These are phyloP conservation scores for Leptographium galeiforme DNA, from an alignment of 2,329 filamentous ascomycete species.

Conservation along the genomic window DNA sequence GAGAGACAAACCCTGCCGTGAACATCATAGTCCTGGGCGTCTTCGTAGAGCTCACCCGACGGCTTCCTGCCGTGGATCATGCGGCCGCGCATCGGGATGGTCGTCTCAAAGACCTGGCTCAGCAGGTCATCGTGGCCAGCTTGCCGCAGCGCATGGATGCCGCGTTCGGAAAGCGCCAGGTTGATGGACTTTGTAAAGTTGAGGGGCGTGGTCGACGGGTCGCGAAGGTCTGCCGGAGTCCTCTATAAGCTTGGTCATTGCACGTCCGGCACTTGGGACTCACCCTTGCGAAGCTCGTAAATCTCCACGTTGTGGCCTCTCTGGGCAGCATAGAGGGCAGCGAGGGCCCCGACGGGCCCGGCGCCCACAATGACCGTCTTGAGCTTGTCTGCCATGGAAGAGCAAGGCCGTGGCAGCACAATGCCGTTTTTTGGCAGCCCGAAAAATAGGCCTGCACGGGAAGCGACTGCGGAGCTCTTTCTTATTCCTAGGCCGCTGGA, in stretches of 20 bases:
- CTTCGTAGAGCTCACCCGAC: slow-evolving; percentile 56
- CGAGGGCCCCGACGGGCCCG: slow-evolving; percentile 83
- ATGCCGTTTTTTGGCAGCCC: neutral
- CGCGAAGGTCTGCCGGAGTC: slow-evolving; percentile 57
- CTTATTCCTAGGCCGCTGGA: too few species aligned
- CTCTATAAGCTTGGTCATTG: too few species aligned
- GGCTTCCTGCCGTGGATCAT: slow-evolving; percentile 77
- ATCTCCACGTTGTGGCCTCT: slow-evolving; percentile 83
- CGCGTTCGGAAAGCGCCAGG: slow-evolving; percentile 81
- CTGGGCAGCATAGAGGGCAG: slow-evolving; percentile 81
- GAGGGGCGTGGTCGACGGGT: slow-evolving; percentile 67
- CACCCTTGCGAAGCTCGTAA: slow-evolving; percentile 85
- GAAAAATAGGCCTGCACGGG: neutral
- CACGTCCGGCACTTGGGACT: slow-evolving; percentile 6
- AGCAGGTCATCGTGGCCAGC: slow-evolving; percentile 55
- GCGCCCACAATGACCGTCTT: slow-evolving; percentile 81
- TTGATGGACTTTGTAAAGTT: slow-evolving; percentile 99
- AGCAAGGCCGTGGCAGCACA: too few species aligned
- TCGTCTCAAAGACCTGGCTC: slow-evolving; percentile 58
- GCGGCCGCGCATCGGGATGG: slow-evolving; percentile 86
- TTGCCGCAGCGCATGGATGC: slow-evolving; percentile 73
- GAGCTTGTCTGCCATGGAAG: slow-evolving; percentile 23
- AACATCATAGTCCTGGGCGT: slow-evolving; percentile 79
- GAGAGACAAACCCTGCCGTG: slow-evolving; percentile 57
- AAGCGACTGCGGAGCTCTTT: too few species aligned